Evolutionary conservation across 192 early-diverging fungal species (phyloP).

Genomic region (Dissophora globulifera): DNA sequence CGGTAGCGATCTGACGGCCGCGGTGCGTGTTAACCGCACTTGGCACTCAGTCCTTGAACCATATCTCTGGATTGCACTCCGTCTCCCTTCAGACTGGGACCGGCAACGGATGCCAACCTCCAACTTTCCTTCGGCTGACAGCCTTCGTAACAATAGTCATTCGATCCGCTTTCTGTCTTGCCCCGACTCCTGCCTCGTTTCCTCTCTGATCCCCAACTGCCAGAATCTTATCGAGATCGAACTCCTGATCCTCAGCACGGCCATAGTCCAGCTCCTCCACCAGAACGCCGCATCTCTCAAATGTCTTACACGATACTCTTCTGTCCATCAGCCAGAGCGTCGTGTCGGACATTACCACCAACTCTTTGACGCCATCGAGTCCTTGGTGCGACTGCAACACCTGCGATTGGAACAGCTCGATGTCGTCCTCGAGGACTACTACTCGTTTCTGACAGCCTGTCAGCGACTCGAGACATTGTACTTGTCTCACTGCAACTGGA

Average conservation of each 20-base stretch:
- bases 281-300: constrained; percentile 12
- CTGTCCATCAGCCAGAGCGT: constrained; percentile 19
- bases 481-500: not conserved
- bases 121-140: not conserved
- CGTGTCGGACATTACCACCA: not conserved
- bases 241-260: not conserved
- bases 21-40: constrained; percentile 11
- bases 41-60: constrained; percentile 5
- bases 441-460: constrained; percentile 2
- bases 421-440: not conserved
- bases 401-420: constrained; percentile 3
- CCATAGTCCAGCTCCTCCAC: constrained; percentile 2
- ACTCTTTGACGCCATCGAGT: constrained; percentile 1
- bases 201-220: constrained; percentile 3
- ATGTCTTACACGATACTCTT: not conserved
- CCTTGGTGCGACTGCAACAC: not conserved
- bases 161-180: constrained; percentile 9
- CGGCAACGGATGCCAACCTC: not conserved
- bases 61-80: not conserved
- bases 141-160: not conserved
- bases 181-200: constrained; percentile 3
- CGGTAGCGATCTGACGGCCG: not conserved
- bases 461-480: not conserved
- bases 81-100: constrained; percentile 13
- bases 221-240: constrained; percentile 2